Conservation (phyloP, 202 grass and related monocot species). For the Zizania palustris region DNA sequence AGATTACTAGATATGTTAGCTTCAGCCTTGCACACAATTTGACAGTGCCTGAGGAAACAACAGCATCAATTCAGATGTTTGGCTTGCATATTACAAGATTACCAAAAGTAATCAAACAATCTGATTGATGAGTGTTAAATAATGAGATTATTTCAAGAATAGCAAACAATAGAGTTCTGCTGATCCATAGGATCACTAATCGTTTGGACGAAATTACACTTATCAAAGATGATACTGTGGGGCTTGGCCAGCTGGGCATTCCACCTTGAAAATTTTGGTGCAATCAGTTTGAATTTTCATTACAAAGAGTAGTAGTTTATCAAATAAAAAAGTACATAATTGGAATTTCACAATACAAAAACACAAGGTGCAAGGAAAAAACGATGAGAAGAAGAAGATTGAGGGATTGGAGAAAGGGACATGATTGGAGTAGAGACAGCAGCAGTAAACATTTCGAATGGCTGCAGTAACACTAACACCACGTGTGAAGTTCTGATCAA, state of each 20-base stretch:
- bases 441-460: background rate
- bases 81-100: background rate
- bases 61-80: background rate
- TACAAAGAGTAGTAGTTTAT: background rate
- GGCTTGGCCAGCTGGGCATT: background rate
- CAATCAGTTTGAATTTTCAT: background rate
- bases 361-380: background rate
- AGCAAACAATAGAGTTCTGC: constrained; percentile 2
- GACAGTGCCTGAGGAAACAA: constrained; percentile 58
- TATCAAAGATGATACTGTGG: background rate
- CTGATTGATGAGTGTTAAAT: background rate
- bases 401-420: background rate
- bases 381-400: constrained; percentile 17
- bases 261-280: background rate
- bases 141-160: constrained; percentile 29
- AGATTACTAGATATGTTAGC: constrained; percentile 74
- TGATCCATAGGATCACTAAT: constrained; percentile 6
- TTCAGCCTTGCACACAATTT: constrained; percentile 84
- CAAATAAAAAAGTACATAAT: constrained; percentile 18
- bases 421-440: background rate
- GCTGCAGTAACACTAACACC: background rate
- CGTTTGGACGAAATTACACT: background rate
- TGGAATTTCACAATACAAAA: constrained; percentile 10
- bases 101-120: constrained; percentile 28
- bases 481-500: background rate